A percentile compares a stretch with the other conserved stretches of the same genome.
These are phyloP conservation scores for Calonectria montana DNA, from an alignment of 2,329 filamentous ascomycete genomes.

Conservation along the genomic window DNA sequence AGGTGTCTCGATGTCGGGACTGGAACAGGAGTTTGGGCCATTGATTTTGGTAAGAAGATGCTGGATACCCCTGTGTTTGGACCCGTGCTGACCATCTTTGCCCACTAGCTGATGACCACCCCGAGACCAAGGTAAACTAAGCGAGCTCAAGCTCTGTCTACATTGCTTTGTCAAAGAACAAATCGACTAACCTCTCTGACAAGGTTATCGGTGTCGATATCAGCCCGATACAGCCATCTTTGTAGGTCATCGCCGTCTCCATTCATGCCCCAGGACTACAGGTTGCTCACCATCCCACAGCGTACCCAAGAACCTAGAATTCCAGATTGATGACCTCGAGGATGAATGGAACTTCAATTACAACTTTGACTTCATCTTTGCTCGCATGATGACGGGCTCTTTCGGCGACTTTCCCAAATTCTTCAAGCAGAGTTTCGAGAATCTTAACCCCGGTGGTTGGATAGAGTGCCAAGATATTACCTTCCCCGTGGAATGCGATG, in stretches of 20 bases:
- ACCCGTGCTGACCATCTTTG: background rate
- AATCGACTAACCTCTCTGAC: accelerated
- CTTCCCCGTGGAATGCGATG: conserved; percentile 53
- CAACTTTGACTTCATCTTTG: conserved; percentile 56
- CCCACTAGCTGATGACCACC: conserved; percentile 44
- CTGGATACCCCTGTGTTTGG: background rate
- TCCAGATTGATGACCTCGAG: conserved; percentile 58
- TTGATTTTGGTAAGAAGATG: conserved; percentile 53
- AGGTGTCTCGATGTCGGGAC: conserved; percentile 60
- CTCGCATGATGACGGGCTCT: conserved; percentile 52
- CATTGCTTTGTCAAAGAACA: background rate
- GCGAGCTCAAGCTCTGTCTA: accelerated
- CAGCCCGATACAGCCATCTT: conserved; percentile 54
- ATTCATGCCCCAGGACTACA: background rate
- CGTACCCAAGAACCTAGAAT: conserved; percentile 61
- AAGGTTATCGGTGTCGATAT: conserved; percentile 54
- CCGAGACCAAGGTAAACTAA: conserved; percentile 41
- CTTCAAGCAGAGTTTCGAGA: conserved; percentile 50
- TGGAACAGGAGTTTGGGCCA: conserved; percentile 59
- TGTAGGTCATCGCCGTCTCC: conserved; percentile 37
- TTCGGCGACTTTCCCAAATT: conserved; percentile 51
- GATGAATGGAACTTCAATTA: conserved; percentile 53
- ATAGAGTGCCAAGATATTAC: conserved; percentile 57
- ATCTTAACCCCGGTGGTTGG: conserved; percentile 57
- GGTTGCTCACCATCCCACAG: conserved; percentile 32